Percentiles rank a stretch among this genome's conserved stretches.
phyloP scores from a whole-genome alignment of 192 early-diverging fungal genomes.

The Mortierella antarctica region DNA sequence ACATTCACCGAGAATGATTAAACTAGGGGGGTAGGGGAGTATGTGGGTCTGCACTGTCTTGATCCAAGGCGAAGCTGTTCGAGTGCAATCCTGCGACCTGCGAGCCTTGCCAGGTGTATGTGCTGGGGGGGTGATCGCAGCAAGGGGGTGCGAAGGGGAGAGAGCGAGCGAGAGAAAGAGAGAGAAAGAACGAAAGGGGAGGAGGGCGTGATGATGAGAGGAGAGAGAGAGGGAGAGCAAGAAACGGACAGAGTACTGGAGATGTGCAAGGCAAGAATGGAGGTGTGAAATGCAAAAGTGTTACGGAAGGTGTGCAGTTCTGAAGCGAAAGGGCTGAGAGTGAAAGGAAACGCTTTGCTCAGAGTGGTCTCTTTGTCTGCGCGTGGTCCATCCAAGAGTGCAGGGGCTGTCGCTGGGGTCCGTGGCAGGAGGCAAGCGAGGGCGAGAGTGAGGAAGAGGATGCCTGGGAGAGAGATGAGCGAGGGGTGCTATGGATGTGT shows the following conservation, averaged over 20 bases:
- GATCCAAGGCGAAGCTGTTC: background rate
- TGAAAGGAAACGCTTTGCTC: background rate
- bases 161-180: too few relatives aligned
- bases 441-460: background rate
- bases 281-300: background rate
- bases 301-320: background rate
- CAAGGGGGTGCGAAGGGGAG: background rate
- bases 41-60: background rate
- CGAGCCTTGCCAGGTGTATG: too few relatives aligned
- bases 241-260: too few relatives aligned
- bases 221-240: background rate
- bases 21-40: background rate
- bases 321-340: background rate
- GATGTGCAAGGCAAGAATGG: background rate
- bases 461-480: background rate
- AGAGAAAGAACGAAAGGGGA: background rate
- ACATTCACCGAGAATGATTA: constrained; percentile 18
- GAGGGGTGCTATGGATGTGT: too few relatives aligned
- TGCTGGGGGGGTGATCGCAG: too few relatives aligned
- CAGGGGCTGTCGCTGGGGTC: too few relatives aligned
- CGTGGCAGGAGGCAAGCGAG: background rate
- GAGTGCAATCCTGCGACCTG: too few relatives aligned
- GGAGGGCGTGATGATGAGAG: background rate
- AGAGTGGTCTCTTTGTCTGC: background rate
- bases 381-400: background rate